These are phyloP conservation scores for Trypanosoma melophagium DNA, from an alignment of 208 protist species.

Conservation along the genomic window DNA sequence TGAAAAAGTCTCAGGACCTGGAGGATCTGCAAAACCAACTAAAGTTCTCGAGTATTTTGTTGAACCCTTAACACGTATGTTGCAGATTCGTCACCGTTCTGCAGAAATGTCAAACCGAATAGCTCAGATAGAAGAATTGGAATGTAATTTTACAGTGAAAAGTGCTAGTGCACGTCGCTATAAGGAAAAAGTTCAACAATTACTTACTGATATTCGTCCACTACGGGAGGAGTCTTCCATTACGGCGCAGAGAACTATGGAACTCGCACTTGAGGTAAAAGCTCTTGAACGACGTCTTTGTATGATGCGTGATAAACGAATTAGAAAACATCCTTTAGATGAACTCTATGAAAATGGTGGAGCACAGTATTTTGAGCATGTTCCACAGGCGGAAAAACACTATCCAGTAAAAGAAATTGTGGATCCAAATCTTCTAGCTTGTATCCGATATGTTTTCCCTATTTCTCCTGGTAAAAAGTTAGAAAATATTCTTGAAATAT, in stretches of 20 bases:
- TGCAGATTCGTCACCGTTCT: constrained; percentile 32
- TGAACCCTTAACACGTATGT: constrained; percentile 51
- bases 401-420: constrained; percentile 68
- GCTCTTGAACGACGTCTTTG: constrained; percentile 58
- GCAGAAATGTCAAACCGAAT: background rate
- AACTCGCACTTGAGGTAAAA: constrained; percentile 53
- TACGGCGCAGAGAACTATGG: constrained; percentile 53
- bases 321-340: constrained; percentile 76
- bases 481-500: constrained; percentile 47
- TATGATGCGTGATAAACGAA: constrained; percentile 32
- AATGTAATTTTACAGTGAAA: constrained; percentile 43
- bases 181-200: constrained; percentile 37
- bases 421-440: constrained; percentile 50
- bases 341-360: constrained; percentile 82
- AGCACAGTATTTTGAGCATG: constrained; percentile 83
- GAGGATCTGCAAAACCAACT: constrained; percentile 21
- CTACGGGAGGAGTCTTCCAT: constrained; percentile 68
- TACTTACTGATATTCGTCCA: constrained; percentile 46
- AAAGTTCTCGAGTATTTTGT: constrained; percentile 60
- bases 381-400: constrained; percentile 59
- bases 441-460: constrained; percentile 76
- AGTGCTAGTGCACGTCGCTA: constrained; percentile 30
- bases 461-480: constrained; percentile 42
- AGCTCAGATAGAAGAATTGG: constrained; percentile 19
- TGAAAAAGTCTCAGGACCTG: constrained; percentile 44